These are phyloP conservation scores for Coemansia sp. DNA, from an alignment of 192 early-diverging fungal species.

Conservation along the genomic window DNA sequence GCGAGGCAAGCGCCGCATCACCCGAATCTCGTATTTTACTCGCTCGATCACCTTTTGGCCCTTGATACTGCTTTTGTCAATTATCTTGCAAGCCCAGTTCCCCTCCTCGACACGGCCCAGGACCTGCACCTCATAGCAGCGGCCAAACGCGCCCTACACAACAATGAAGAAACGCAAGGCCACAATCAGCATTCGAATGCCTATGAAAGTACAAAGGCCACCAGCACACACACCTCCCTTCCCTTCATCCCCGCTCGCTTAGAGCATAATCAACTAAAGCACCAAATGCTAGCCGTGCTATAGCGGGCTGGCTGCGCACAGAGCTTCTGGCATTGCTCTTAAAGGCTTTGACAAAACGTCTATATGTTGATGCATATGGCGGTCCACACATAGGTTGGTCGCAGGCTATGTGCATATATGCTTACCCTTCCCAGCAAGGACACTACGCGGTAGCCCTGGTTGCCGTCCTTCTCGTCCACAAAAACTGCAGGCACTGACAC, in stretches of 20 bases:
- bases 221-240: not conserved
- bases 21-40: conserved; percentile 52
- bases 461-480: conserved; percentile 20
- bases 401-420: not conserved
- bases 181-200: conserved; percentile 4
- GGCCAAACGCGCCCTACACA: conserved; percentile 85
- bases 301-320: not conserved
- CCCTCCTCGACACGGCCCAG: conserved; percentile 35
- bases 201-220: not conserved
- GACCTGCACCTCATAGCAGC: conserved; percentile 72
- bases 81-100: conserved; percentile 67
- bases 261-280: not conserved
- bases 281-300: not conserved
- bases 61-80: conserved; percentile 54
- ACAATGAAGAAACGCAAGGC: conserved; percentile 1
- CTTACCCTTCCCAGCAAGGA: conserved; percentile 47
- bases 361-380: not conserved
- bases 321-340: not conserved
- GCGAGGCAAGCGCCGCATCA: conserved; percentile 52
- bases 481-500: conserved; percentile 40
- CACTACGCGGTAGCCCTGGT: conserved; percentile 28
- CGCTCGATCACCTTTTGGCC: conserved; percentile 53
- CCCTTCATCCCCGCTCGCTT: not conserved
- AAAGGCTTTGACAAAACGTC: not conserved
- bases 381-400: not conserved